Evolutionary conservation across 306 rosid species (phyloP), one percentile per base, ranked within the genome.

Genomic region (Sesbania bispinosa): DNA sequence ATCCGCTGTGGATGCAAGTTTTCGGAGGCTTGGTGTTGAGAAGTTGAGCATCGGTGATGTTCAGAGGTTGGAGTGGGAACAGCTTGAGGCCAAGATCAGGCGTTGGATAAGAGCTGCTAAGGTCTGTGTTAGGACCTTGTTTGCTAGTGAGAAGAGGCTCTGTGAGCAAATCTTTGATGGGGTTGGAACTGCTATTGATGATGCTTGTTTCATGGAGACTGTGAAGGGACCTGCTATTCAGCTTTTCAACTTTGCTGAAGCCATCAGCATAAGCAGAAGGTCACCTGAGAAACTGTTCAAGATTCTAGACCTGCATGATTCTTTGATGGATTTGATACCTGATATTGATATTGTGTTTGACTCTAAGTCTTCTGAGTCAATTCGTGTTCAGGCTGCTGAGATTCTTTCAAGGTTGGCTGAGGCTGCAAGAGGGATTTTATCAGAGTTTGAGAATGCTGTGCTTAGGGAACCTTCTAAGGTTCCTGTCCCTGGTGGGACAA

Each of bases 371-470:
- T 89, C 99, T 0, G 97, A 95, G 65, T 80, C 96, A 0, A 86
- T 92, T 60, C 82, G 97, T 26, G 43, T 95, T 77, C 99, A 95
- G 78, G 92, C 96, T 1, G 96, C 96, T 0, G 99, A 95, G 92
- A 92, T 95, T 33, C 51, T 95, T 32, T 95, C 97, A 3, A 74
- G 99, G 35, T 67, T 95, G 43, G 99, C 95, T 2, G 99, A 95
- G 85, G 99, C 99, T 14, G 97, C 88, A 3, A 85, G 96, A 54
- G 99, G 99, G 52, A 95, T 87, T 52, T 30, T 95, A 5, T 95
- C 99, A 2, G 99, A 95, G 76, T 95, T 95, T 33, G 99, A 95
- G 70, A 92, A 88, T 71, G 97, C 99, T 3, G 96, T 95, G 67
- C 86, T 92, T 20, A 86, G 85, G 2, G 99, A 95, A 30, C 96